Conservation (phyloP, 805 yeast genomes). For the Wickerhamomyces sydowiorum region DNA sequence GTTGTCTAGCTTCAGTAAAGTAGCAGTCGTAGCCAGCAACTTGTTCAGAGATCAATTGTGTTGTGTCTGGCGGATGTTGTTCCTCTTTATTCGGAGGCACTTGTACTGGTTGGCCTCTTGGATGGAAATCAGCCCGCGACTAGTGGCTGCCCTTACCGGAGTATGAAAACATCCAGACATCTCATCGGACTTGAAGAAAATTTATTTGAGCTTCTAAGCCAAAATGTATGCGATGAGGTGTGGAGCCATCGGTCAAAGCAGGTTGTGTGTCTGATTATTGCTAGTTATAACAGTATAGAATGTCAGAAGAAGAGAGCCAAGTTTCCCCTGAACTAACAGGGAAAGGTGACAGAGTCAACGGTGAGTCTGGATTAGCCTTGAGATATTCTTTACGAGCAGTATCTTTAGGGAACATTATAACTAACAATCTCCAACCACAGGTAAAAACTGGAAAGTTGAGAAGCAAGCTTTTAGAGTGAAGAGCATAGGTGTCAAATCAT, state of each 20-base stretch:
- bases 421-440: constrained; percentile 19
- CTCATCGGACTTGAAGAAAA: not conserved
- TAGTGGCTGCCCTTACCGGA: too few species aligned
- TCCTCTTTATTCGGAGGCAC: too few species aligned
- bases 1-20: too few species aligned
- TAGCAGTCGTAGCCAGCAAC: too few species aligned
- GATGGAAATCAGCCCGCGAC: not conserved
- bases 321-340: not conserved
- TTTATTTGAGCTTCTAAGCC: not conserved
- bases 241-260: too few species aligned
- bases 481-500: constrained; percentile 49
- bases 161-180: constrained; percentile 2
- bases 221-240: too few species aligned
- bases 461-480: constrained; percentile 65
- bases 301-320: not conserved
- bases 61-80: too few species aligned
- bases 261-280: too few species aligned
- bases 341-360: constrained; percentile 22
- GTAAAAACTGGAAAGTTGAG: constrained; percentile 67
- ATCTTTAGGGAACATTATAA: too few species aligned
- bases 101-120: too few species aligned
- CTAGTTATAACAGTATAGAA: not conserved
- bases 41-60: too few species aligned
- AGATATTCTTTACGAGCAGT: not conserved
- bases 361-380: constrained; percentile 4